Evolutionary conservation across 306 rosid species (phyloP).

Genomic region (Prunus padus): DNA sequence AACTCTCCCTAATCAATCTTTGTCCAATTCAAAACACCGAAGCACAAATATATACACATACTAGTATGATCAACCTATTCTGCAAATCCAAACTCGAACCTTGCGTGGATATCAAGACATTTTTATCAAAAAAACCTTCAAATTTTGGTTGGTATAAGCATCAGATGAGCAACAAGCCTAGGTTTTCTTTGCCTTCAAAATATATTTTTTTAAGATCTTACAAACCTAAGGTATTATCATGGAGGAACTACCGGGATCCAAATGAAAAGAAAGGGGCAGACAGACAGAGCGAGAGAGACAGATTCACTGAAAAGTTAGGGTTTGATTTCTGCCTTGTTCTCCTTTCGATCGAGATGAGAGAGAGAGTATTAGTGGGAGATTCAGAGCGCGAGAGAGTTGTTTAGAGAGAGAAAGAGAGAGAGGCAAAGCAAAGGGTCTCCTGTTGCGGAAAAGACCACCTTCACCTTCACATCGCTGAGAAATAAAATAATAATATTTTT

Average conservation of each 20-base stretch:
- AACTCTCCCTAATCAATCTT: constrained; percentile 22
- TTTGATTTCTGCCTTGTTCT: constrained; percentile 25
- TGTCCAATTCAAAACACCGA: constrained; percentile 16
- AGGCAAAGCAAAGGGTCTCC: not conserved
- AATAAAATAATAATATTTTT: not conserved
- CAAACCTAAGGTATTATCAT: constrained; percentile 47
- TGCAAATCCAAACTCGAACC: constrained; percentile 30
- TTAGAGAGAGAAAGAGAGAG: constrained; percentile 12
- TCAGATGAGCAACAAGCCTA: constrained; percentile 17
- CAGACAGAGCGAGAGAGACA: constrained; percentile 18
- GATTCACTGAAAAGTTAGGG: constrained; percentile 14
- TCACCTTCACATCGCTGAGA: constrained; percentile 13
- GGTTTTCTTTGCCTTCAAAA: constrained; percentile 30
- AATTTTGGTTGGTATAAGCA: constrained; percentile 19
- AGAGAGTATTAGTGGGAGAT: constrained; percentile 12
- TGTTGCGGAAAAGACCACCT: constrained; percentile 21
- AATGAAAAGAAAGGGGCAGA: constrained; percentile 8
- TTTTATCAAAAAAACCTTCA: constrained; percentile 6
- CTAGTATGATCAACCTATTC: constrained; percentile 28
- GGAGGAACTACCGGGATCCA: constrained; percentile 44
- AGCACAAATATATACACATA: constrained; percentile 25
- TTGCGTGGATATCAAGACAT: constrained; percentile 3
- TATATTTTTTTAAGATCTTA: constrained; percentile 14
- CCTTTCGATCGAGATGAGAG: constrained; percentile 35
- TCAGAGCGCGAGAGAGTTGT: constrained; percentile 22